Conservation (phyloP, 169 alveolate genomes). For the Plasmodium chabaudi region DNA sequence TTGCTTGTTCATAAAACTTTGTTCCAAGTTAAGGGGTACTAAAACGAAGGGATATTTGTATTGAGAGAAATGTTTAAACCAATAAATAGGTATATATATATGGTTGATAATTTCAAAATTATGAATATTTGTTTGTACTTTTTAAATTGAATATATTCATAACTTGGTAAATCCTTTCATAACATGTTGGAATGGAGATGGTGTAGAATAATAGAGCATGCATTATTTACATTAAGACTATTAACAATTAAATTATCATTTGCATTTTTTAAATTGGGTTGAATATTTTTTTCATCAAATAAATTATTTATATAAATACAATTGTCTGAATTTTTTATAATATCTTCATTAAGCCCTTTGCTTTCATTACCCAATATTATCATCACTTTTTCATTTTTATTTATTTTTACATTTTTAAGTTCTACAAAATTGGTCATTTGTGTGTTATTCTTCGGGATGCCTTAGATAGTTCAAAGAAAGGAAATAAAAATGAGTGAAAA, state of each 20-base stretch:
- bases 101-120: too few relatives aligned
- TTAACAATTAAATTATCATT: slow-evolving; percentile 12
- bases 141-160: too few relatives aligned
- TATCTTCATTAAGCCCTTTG: slow-evolving; percentile 41
- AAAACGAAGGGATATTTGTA: too few relatives aligned
- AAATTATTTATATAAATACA: slow-evolving; percentile 39
- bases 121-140: too few relatives aligned
- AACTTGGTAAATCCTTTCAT: too few relatives aligned
- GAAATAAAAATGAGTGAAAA: not conserved
- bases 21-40: too few relatives aligned
- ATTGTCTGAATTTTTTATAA: slow-evolving; percentile 19
- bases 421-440: not conserved
- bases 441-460: slow-evolving; percentile 8
- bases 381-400: slow-evolving; percentile 9
- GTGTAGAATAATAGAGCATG: slow-evolving; percentile 24
- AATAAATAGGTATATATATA: too few relatives aligned
- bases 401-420: slow-evolving; percentile 15
- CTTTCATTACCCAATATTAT: slow-evolving; percentile 53
- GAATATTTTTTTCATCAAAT: not conserved
- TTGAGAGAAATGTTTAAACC: too few relatives aligned
- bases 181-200: slow-evolving; percentile 4
- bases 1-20: too few relatives aligned
- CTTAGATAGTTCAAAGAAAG: not conserved
- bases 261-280: not conserved
- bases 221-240: slow-evolving; percentile 66